phyloP scores from a whole-genome alignment of 345 rosid species.

The Citropsis articulata region DNA sequence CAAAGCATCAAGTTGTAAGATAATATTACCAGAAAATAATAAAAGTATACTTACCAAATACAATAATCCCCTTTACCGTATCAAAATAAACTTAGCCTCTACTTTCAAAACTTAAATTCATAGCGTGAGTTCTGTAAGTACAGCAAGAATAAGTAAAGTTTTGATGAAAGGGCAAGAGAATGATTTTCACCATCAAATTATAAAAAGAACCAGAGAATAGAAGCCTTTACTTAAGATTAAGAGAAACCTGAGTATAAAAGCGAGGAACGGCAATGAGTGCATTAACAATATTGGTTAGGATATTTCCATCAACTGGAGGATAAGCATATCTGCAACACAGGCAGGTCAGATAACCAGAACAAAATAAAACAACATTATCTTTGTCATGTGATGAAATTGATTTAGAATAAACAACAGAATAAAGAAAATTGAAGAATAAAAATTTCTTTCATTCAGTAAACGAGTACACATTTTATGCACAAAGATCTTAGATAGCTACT shows the following conservation, averaged over 20 bases:
- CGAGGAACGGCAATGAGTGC: conserved; percentile 96
- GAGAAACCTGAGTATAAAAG: conserved; percentile 84
- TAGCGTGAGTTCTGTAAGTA: neutral
- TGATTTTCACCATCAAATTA: neutral
- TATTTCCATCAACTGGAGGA: conserved; percentile 96
- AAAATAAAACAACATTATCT: conserved; percentile 5
- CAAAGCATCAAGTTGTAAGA: conserved; percentile 1
- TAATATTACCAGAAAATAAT: neutral
- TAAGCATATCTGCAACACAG: conserved; percentile 77
- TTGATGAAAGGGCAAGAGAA: neutral
- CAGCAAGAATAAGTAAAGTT: neutral
- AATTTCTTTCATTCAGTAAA: neutral
- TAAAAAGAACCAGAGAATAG: neutral
- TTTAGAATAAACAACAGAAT: neutral
- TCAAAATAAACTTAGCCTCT: neutral
- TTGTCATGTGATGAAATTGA: conserved; percentile 2
- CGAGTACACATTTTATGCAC: conserved; percentile 2
- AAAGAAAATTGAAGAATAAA: neutral
- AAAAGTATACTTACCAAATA: neutral
- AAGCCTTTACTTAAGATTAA: conserved; percentile 10
- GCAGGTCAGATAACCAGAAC: conserved; percentile 1
- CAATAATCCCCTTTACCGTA: neutral
- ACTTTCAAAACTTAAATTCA: neutral
- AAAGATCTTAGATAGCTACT: neutral
- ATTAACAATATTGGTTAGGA: conserved; percentile 90